These are phyloP conservation scores for Boechera divaricarpa DNA, from an alignment of 345 rosid species.

Conservation along the genomic window DNA sequence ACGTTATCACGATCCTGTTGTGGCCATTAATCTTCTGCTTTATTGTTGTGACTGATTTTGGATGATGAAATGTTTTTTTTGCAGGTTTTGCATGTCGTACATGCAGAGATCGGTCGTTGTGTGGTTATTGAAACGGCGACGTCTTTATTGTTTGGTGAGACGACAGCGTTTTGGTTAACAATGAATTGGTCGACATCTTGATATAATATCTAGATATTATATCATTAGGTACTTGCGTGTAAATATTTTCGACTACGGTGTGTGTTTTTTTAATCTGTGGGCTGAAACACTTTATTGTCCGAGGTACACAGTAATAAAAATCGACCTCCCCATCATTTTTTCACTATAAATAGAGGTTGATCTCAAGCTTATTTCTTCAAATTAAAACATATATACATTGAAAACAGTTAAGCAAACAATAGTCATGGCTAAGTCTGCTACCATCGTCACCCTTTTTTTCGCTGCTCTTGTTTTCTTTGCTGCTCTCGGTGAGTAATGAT, in stretches of 20 bases:
- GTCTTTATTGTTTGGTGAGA: too few species aligned
- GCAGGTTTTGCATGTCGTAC: too few species aligned
- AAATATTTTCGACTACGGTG: not conserved
- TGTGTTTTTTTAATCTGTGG: not conserved
- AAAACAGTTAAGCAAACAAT: not conserved
- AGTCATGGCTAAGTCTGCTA: conserved; percentile 39
- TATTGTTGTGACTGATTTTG: too few species aligned
- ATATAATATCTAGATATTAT: not conserved
- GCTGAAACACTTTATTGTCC: not conserved
- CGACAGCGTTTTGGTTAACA: too few species aligned
- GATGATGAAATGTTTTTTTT: too few species aligned
- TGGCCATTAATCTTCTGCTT: too few species aligned
- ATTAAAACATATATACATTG: not conserved
- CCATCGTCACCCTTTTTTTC: conserved; percentile 29
- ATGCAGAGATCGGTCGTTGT: too few species aligned
- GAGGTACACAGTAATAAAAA: not conserved
- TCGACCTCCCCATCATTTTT: not conserved
- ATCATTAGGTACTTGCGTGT: conserved; percentile 5
- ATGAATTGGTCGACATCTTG: too few species aligned
- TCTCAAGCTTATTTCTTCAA: not conserved
- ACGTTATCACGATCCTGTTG: too few species aligned
- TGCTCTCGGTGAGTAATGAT: conserved; percentile 35
- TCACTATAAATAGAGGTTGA: not conserved
- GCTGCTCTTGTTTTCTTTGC: not conserved
- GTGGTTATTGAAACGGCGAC: too few species aligned